Conservation (phyloP, 257 asterid genomes). For the Jaltomata sinuosa region DNA sequence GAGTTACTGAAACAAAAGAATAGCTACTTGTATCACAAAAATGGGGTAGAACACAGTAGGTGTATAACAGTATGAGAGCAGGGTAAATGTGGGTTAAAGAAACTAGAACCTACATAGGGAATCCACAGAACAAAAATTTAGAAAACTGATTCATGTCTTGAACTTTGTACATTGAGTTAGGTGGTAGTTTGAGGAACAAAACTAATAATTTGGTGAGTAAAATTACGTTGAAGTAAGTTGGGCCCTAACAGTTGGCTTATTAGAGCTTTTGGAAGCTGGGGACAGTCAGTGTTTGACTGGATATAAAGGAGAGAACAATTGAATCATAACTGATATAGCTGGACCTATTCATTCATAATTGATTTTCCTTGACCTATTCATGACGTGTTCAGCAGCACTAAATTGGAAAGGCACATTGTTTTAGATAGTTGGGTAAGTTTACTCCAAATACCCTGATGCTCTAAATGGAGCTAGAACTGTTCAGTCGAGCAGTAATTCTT, state of each 20-base stretch:
- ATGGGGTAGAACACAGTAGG: neutral
- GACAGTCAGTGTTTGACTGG: neutral
- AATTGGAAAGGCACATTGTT: neutral
- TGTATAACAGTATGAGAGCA: neutral
- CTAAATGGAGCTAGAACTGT: neutral
- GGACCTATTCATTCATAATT: neutral
- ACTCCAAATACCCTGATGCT: neutral
- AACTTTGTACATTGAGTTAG: neutral
- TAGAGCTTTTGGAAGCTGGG: neutral
- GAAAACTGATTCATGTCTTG: neutral
- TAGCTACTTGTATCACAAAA: neutral
- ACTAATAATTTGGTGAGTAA: neutral
- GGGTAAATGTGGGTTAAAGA: neutral
- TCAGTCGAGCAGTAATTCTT: neutral
- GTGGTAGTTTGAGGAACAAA: neutral
- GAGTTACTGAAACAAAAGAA: neutral
- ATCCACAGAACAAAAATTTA: neutral
- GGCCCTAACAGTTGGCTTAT: neutral
- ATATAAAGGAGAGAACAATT: neutral
- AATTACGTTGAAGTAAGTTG: neutral
- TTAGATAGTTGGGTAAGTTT: neutral
- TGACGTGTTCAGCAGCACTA: neutral
- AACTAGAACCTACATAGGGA: neutral
- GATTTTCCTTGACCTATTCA: neutral
- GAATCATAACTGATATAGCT: neutral